phyloP scores from a whole-genome alignment of 331 rosid genomes.

The Malus hybrid region DNA sequence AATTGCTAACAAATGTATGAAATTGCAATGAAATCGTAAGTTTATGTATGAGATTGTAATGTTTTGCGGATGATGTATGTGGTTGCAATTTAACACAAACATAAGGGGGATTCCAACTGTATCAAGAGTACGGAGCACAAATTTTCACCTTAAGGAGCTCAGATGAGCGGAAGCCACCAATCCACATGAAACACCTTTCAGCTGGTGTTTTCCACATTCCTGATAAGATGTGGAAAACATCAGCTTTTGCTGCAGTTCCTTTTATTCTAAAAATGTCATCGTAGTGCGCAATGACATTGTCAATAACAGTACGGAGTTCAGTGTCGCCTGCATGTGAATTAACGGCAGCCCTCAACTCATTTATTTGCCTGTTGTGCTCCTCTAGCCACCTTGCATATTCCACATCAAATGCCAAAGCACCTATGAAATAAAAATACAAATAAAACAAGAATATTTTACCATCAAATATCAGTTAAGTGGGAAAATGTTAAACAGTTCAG shows the following conservation, averaged over 20 bases:
- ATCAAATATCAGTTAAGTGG: not conserved
- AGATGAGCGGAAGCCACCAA: conserved; percentile 92
- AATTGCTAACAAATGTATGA: no score
- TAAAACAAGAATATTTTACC: not conserved
- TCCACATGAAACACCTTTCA: conserved; percentile 98
- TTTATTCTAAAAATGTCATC: conserved; percentile 85
- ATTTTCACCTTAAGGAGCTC: conserved; percentile 76
- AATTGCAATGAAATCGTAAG: no score
- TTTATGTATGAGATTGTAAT: no score
- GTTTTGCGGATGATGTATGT: no score
- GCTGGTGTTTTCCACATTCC: conserved; percentile 99
- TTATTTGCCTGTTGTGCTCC: conserved; percentile 80
- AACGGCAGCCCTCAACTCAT: conserved; percentile 93
- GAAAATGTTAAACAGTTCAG: not conserved
- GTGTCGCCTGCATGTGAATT: conserved; percentile 95
- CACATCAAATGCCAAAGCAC: conserved; percentile 84
- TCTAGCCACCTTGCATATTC: conserved; percentile 92
- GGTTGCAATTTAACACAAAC: no score
- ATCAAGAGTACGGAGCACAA: not conserved
- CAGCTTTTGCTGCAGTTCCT: conserved; percentile 86
- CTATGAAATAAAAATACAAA: conserved; percentile 27
- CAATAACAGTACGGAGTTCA: conserved; percentile 84
- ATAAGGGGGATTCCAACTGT: not conserved
- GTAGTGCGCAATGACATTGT: conserved; percentile 68
- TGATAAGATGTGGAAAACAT: conserved; percentile 89